Conservation (phyloP, 2,329 filamentous ascomycete genomes). For the Botrytis pseudocinerea region DNA sequence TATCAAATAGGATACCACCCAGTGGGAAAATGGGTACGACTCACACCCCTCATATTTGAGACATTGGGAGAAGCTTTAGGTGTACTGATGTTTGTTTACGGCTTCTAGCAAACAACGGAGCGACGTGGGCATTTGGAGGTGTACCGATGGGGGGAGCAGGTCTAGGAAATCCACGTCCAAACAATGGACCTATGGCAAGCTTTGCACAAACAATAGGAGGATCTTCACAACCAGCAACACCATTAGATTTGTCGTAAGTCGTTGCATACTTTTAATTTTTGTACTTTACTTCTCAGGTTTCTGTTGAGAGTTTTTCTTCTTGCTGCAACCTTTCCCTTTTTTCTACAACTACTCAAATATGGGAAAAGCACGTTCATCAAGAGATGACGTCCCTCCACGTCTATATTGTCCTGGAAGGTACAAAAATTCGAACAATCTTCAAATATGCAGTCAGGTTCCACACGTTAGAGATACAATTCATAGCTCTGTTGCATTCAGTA, state of each 20-base stretch:
- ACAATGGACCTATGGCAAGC: constrained; percentile 60
- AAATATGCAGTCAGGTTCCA: background rate
- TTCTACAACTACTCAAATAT: constrained; percentile 9
- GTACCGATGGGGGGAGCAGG: constrained; percentile 60
- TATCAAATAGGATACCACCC: constrained; percentile 61
- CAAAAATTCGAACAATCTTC: background rate
- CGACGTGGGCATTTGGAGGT: constrained; percentile 63
- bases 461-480: background rate
- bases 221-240: constrained; percentile 61
- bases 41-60: constrained; percentile 12
- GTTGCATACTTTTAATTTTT: constrained; percentile 30
- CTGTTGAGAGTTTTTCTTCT: constrained; percentile 2
- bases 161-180: constrained; percentile 54
- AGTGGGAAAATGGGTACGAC: constrained; percentile 65
- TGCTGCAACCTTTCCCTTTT: background rate
- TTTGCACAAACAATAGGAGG: constrained; percentile 64
- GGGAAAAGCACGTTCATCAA: background rate
- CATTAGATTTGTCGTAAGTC: constrained; percentile 66
- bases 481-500: background rate
- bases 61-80: constrained; percentile 6
- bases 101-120: constrained; percentile 41
- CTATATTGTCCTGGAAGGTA: constrained; percentile 20
- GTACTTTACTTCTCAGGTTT: constrained; percentile 24
- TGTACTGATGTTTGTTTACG: constrained; percentile 33
- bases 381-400: background rate